Base-by-base conservation (phyloP, 306 rosid species). In the Hippophae rhamnoides region DNA sequence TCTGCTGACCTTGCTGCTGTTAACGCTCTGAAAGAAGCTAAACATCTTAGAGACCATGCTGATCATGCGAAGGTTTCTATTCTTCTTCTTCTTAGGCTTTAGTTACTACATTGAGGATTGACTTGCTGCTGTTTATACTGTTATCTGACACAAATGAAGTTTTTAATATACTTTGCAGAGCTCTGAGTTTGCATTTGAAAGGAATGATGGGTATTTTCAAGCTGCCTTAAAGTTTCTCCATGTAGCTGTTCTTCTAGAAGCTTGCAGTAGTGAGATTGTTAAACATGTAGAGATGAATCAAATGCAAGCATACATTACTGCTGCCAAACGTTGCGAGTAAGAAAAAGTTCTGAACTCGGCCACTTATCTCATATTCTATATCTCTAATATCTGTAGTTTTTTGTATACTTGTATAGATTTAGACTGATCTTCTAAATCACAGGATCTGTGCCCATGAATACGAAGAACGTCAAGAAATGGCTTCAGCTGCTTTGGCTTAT, bases 201-300 rank as follows among this genome's bases (percentile, higher is more conserved):
- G 97, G 69, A 78, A 72, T 10, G 95, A 77, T 79, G 85, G 87
- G 62, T 90, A 80, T 76, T 84, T 86, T 67, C 77, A 90, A 69
- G 87, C 97, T 73, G 95, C 90, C 78, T 75, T 86, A 68, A 82
- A 84, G 81, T 90, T 80, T 90, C 83, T 90, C 70, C 94, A 75
- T 52, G 95, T 86, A 67, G 90, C 94, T 41, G 74, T 64, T 14
- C 81, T 81, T 68, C 71, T 82, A 52, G 95, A 90, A 72, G 66
- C 65, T 65, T 67, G 68, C 66, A 61, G 74, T 56, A 71, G 53
- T 67, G 89, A 78, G 66, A 72, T 62, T 79, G 77, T 73, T 72
- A 84, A 74, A 76, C 72, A 72, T 47, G 82, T 74, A 66, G 94
- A 86, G 63, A 67, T 65, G 82, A 77, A 62, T 70, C 90, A 65